Evolutionary conservation across 257 asterid genomes (phyloP).

Genomic region (Solanum pinnatisectum): DNA sequence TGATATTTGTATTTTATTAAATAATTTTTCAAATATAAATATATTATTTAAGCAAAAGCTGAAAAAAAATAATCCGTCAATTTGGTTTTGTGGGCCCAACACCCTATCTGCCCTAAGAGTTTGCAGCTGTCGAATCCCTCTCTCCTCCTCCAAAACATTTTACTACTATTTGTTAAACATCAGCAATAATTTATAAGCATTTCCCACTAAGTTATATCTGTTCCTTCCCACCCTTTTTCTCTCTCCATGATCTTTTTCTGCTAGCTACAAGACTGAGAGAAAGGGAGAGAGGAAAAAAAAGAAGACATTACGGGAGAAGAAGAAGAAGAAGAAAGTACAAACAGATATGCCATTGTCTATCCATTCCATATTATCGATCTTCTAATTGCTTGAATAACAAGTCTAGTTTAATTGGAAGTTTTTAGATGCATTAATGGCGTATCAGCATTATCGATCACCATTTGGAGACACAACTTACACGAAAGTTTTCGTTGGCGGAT

Average conservation of each 20-base stretch:
- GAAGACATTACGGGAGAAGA: background rate
- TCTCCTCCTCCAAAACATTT: constrained; percentile 8
- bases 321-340: background rate
- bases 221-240: constrained; percentile 3
- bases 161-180: background rate
- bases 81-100: background rate
- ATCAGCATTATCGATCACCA: constrained; percentile 94
- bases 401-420: background rate
- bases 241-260: background rate
- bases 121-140: constrained; percentile 69
- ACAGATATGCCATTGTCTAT: background rate
- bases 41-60: no score
- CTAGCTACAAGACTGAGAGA: background rate
- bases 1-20: no score
- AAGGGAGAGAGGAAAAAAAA: background rate
- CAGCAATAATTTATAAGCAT: background rate
- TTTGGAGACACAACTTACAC: constrained; percentile 94
- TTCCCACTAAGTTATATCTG: background rate
- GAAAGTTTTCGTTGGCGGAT: constrained; percentile 92
- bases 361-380: background rate
- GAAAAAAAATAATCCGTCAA: background rate
- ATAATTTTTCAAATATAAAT: no score
- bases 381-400: background rate
- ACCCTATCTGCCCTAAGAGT: background rate
- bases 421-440: constrained; percentile 44